A percentile compares a stretch with the other conserved stretches of the same genome.
These are phyloP conservation scores for Ophiocordyceps sinensis DNA, from an alignment of 2,329 filamentous ascomycete genomes.

Conservation along the genomic window DNA sequence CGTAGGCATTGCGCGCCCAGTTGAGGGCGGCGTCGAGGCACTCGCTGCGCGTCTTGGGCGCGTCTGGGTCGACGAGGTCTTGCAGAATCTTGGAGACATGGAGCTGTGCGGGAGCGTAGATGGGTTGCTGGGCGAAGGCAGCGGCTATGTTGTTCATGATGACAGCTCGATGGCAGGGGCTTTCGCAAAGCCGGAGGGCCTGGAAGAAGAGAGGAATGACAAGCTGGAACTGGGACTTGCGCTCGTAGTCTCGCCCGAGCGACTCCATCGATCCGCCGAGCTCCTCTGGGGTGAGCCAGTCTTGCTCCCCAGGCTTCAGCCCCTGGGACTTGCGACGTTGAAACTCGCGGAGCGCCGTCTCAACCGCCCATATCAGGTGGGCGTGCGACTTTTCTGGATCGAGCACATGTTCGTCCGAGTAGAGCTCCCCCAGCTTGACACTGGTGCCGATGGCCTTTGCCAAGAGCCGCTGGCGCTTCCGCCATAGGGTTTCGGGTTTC, in stretches of 20 bases:
- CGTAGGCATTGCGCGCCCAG: conserved; percentile 69
- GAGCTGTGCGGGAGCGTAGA: conserved; percentile 16
- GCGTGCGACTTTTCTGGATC: conserved; percentile 57
- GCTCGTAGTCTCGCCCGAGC: conserved; percentile 63
- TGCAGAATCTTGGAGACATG: conserved; percentile 15
- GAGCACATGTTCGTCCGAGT: conserved; percentile 61
- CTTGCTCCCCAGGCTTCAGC: conserved; percentile 53
- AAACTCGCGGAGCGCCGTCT: conserved; percentile 63
- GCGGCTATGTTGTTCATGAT: conserved; percentile 78
- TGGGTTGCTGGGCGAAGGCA: conserved; percentile 54
- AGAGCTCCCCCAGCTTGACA: conserved; percentile 75
- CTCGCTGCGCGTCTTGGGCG: conserved; percentile 35
- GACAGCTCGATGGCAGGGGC: conserved; percentile 62
- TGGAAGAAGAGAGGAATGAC: conserved; percentile 79
- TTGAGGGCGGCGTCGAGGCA: conserved; percentile 55
- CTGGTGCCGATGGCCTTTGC: conserved; percentile 61
- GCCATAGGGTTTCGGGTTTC: conserved; percentile 33
- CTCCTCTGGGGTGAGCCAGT: conserved; percentile 57
- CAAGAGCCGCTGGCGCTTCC: conserved; percentile 50
- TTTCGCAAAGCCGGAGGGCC: conserved; percentile 53
- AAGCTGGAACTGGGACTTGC: conserved; percentile 61
- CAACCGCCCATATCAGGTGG: conserved; percentile 68
- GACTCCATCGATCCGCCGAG: conserved; percentile 63
- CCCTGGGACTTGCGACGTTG: conserved; percentile 52
- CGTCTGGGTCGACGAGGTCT: conserved; percentile 13